Evolutionary conservation across 257 asterid genomes (phyloP), one percentile per base, ranked within the genome.

Genomic region (Solanum lignicaule): DNA sequence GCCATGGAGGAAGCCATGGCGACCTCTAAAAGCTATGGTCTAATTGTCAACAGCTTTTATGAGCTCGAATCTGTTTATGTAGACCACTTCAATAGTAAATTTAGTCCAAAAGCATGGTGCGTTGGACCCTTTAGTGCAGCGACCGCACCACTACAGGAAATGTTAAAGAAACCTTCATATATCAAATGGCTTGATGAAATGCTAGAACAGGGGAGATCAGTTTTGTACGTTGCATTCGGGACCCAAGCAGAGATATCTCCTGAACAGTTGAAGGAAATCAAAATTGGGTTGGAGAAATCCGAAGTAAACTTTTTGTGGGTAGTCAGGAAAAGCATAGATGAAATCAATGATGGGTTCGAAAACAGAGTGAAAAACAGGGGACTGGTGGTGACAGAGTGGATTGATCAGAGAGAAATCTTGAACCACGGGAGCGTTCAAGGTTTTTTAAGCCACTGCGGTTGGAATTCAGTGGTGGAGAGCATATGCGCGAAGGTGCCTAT

Each of bases 381-480:
- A 6, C 43, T 94, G 0, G 9, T 95, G 0, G 94, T 95, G 14
- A 92, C 41, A 29, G 55, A 36, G 83, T 75, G 83, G 83, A 4
- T 38, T 21, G 55, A 75, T 75, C 83, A 75, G 5, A 75, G 83
- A 75, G 32, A 36, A 12, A 75, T 75, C 52, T 38, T 75, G 18
- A 36, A 18, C 55, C 83, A 75, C 55, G 6, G 32, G 21, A 36
- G 83, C 0, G 12, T 36, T 75, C 6, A 36, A 75, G 83, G 55
- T 75, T 75, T 75, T 23, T 0, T 75, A 36, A 75, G 83, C 55
- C 83, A 75, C 55, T 75, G 48, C 3, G 55, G 97, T 0, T 93
- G 95, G 95, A 93, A 93, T 72, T 95, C 98, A 0, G 95, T 90
- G 1, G 1, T 93, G 76, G 98, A 95, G 75, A 94, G 94, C 25